Conservation (phyloP, 2,329 filamentous ascomycete genomes). For the Monilinia laxa region DNA sequence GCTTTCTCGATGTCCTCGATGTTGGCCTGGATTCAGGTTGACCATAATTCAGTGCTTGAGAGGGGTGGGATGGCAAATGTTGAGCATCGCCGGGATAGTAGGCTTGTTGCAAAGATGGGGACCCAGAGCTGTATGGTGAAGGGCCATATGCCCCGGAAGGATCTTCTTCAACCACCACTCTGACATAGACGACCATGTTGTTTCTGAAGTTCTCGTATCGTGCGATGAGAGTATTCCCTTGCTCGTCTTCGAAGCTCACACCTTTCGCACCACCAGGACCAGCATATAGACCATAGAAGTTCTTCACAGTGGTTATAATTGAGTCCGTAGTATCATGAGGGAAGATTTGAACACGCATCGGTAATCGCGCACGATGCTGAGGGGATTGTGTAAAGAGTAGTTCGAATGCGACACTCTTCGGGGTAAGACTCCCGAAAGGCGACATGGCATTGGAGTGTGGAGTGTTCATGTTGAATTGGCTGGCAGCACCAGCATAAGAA, state of each 20-base stretch:
- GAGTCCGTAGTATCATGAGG: conserved; percentile 96
- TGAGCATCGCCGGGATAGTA: conserved; percentile 62
- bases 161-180: conserved; percentile 71
- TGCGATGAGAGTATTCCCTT: conserved; percentile 88
- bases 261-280: conserved; percentile 67
- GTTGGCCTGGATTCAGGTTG: conserved; percentile 65
- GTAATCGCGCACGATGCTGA: conserved; percentile 70
- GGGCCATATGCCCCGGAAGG: conserved; percentile 51
- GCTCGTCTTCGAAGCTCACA: conserved; percentile 91
- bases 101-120: conserved; percentile 52
- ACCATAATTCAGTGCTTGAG: conserved; percentile 53
- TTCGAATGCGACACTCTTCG: conserved; percentile 79
- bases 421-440: conserved; percentile 43
- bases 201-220: conserved; percentile 93
- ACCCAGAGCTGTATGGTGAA: conserved; percentile 52
- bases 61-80: conserved; percentile 55
- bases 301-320: conserved; percentile 97
- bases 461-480: conserved; percentile 34
- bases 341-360: conserved; percentile 88
- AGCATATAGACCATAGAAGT: conserved; percentile 96
- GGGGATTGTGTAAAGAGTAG: conserved; percentile 67
- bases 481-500: conserved; percentile 29
- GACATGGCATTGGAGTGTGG: conserved; percentile 37
- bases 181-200: conserved; percentile 90
- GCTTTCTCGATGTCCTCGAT: conserved; percentile 70